These are phyloP conservation scores for Castanopsis chinensis DNA, from an alignment of 306 rosid genomes.

Conservation along the genomic window DNA sequence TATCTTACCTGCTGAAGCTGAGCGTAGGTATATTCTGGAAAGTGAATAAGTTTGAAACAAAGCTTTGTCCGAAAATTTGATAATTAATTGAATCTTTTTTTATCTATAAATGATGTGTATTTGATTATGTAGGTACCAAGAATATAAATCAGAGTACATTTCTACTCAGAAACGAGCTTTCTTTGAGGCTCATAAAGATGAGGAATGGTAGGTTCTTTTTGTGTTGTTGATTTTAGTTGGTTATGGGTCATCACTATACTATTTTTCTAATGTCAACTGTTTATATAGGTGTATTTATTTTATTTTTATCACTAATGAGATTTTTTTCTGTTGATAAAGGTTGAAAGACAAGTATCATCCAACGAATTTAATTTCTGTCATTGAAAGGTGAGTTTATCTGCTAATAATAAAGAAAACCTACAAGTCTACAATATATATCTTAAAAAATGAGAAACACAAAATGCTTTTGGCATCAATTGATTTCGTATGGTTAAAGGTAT, in stretches of 20 bases:
- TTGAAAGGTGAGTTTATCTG: slow-evolving; percentile 60
- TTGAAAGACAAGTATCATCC: slow-evolving; percentile 98
- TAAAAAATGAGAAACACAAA: slow-evolving; percentile 5
- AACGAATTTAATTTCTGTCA: slow-evolving; percentile 77
- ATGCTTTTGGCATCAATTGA: slow-evolving; percentile 12
- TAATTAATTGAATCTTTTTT: not conserved
- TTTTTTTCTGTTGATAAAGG: slow-evolving; percentile 47
- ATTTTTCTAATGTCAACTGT: not conserved
- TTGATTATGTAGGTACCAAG: slow-evolving; percentile 74
- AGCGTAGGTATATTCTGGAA: slow-evolving; percentile 68
- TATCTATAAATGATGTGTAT: slow-evolving; percentile 6
- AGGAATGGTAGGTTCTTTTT: slow-evolving; percentile 63
- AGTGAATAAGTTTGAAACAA: slow-evolving; percentile 5
- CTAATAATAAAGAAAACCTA: not conserved
- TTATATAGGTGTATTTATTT: not conserved
- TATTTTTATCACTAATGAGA: slow-evolving; percentile 8
- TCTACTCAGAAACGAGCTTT: slow-evolving; percentile 87
- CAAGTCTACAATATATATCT: not conserved
- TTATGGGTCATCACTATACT: not conserved
- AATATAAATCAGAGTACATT: slow-evolving; percentile 90
- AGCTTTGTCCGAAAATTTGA: not conserved
- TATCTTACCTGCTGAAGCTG: slow-evolving; percentile 92
- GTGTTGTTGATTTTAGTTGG: slow-evolving; percentile 6
- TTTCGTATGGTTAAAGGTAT: not conserved
- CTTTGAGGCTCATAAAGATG: slow-evolving; percentile 90